Percentiles rank a stretch among this genome's conserved stretches.
phyloP scores from a whole-genome alignment of 116 monocot species.

The Iris pallida region DNA sequence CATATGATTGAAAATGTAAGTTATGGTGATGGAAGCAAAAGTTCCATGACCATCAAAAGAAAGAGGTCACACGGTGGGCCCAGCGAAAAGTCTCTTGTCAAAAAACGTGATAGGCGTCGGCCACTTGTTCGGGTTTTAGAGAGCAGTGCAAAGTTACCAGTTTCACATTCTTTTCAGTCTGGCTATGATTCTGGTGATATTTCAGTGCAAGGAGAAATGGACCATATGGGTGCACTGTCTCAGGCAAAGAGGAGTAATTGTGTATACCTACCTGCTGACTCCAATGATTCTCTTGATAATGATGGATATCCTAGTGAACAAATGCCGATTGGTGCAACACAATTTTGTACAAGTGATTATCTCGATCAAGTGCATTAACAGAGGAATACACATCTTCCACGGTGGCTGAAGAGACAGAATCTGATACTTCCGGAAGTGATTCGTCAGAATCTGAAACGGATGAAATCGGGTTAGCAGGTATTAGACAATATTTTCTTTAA shows the following conservation, averaged over 20 bases:
- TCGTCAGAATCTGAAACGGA: slow-evolving; percentile 40
- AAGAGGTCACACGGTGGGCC: slow-evolving; percentile 43
- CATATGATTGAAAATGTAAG: slow-evolving; percentile 18
- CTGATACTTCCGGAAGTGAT: slow-evolving; percentile 43
- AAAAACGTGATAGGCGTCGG: slow-evolving; percentile 60
- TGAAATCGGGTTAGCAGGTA: slow-evolving; percentile 33
- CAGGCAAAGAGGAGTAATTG: slow-evolving; percentile 33
- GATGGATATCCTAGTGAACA: slow-evolving; percentile 26
- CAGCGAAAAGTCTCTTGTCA: slow-evolving; percentile 42
- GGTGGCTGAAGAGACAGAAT: slow-evolving; percentile 36
- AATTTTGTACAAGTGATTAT: slow-evolving; percentile 20
- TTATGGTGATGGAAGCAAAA: slow-evolving; percentile 27
- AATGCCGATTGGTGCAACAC: slow-evolving; percentile 12
- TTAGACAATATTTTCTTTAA: background rate
- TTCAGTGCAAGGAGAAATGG: slow-evolving; percentile 24
- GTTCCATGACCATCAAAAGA: slow-evolving; percentile 24
- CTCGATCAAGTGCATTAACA: slow-evolving; percentile 26
- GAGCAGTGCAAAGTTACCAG: slow-evolving; percentile 56
- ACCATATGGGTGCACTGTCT: slow-evolving; percentile 14
- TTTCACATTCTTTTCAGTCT: slow-evolving; percentile 23
- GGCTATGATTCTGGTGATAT: slow-evolving; percentile 19
- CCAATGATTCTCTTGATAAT: slow-evolving; percentile 32
- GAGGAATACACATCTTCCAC: slow-evolving; percentile 53
- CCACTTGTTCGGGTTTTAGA: slow-evolving; percentile 75
- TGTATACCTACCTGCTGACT: slow-evolving; percentile 37